These are phyloP conservation scores for Sclerotinia nivalis DNA, from an alignment of 2,329 filamentous ascomycete species.

Conservation along the genomic window DNA sequence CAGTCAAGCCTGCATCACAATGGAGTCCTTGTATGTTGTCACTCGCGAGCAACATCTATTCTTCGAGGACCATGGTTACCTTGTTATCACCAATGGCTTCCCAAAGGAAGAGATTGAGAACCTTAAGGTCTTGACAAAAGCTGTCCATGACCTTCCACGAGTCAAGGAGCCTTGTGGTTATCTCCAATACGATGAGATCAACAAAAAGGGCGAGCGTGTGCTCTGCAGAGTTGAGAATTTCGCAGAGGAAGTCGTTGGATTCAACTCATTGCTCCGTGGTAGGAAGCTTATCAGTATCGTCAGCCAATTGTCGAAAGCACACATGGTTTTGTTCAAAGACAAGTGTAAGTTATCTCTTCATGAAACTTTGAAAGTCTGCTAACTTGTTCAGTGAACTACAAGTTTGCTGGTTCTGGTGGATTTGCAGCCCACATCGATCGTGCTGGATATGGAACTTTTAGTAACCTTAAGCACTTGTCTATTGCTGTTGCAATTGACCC, in stretches of 20 bases:
- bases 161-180: conserved; percentile 32
- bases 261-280: background rate
- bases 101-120: conserved; percentile 29
- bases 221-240: conserved; percentile 42
- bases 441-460: conserved; percentile 43
- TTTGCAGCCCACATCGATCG: conserved; percentile 43
- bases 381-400: conserved; percentile 40
- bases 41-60: conserved; percentile 19
- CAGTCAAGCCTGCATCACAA: background rate
- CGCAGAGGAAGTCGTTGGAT: background rate
- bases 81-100: conserved; percentile 38
- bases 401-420: conserved; percentile 42
- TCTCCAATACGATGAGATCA: conserved; percentile 44
- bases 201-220: conserved; percentile 39
- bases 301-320: conserved; percentile 37
- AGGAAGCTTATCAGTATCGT: background rate
- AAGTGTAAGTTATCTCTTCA: conserved; percentile 27
- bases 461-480: conserved; percentile 43
- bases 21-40: background rate
- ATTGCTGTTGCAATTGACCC: conserved; percentile 42
- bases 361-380: background rate
- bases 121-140: conserved; percentile 41
- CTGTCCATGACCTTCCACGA: conserved; percentile 43
- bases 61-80: conserved; percentile 40
- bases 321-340: conserved; percentile 37